Evolutionary conservation across 2,329 filamentous ascomycete species (phyloP), one percentile per base, ranked within the genome.

Genomic region (Fusarium oligoseptatum): DNA sequence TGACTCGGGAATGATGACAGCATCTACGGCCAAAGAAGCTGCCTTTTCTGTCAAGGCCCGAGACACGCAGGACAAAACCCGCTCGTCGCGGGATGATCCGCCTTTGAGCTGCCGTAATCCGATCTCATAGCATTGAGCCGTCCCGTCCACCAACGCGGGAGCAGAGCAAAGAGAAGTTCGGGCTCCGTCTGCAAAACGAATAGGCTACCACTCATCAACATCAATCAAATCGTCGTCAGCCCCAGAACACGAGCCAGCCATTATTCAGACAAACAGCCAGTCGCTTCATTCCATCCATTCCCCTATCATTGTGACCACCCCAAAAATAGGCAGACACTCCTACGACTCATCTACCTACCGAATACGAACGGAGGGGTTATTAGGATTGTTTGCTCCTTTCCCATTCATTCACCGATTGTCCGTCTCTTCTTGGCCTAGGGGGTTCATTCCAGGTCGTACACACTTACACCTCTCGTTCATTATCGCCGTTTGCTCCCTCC

Each of bases 361-460:
- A 52, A 43, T 57, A 20, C 36, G 56, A 68, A 12, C 55, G 20
- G 20, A n/a, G 20, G 20, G 36, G 29, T 22, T 20, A n/a, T 56
- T 37, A 32, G 48, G n/a, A 56, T 20, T 50, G 41, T 69, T 57
- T 69, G 52, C 60, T 70, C 24, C 41, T 41, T 37, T 65, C 41
- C 24, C 32, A 56, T 60, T 32, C 17, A 52, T 55, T 24, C 11
- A 24, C 36, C 67, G 27, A 12, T 64, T 60, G 36, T 29, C 29
- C 45, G n/a, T 52, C 41, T 55, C 20, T 37, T 64, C 37, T 50
- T 68, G 37, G 24, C 45, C 10, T 29, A 52, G 48, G 48, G 27
- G 48, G 52, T 20, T n/a, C 50, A 36, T 48, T 27, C 15, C 14
- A n/a, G 29, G 41, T 62, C 27, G 41, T 34, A 62, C 60, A 39